Evolutionary conservation across 2,329 filamentous ascomycete species (phyloP), one percentile per base, ranked within the genome.

Genomic region (Apiospora hydei): DNA sequence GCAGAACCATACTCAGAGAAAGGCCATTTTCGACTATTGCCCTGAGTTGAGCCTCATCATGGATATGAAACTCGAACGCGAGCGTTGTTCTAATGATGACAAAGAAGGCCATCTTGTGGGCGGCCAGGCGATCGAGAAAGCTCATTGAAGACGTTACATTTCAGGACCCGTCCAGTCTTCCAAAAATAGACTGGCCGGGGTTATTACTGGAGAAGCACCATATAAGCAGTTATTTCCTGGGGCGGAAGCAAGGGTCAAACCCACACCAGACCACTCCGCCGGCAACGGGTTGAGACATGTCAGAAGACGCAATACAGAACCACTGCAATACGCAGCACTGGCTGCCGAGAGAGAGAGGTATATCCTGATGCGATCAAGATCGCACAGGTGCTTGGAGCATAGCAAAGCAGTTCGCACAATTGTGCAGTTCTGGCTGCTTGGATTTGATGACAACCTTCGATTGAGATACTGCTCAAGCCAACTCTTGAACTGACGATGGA

Each of bases 41-140:
- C 88, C 88, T 1, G 88, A 90, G 78, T 77, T 90, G 26, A 84
- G 82, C 74, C 81, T 89, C 77, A 86, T 88, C 72, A 84, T 89
- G 82, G 84, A 87, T 57, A 89, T 90, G 88, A 88, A 88, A 78
- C 79, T 88, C 14, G 85, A 87, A 79, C 78, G 83, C 61, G 83
- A 87, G 78, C 80, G 85, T 24, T 88, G 86, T 75, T 73, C 77
- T 0, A 81, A 78, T 11, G 82, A 84, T 74, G 78, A 82, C 47
- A 69, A 43, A 24, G 34, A 57, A 51, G 68, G 68, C 16, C 18
- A 18, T 10, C 57, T 64, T 18, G 21, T 30, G 18, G 57, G 57
- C 1, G 6, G 18, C n/a, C 8, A 21, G 13, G 38, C 10, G 5
- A n/a, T 11, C 34, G 7, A 64, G 53, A 18, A 41, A 13, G 11